Conservation (phyloP, 371 early-diverging fungal genomes). For the Lichtheimia corymbifera region DNA sequence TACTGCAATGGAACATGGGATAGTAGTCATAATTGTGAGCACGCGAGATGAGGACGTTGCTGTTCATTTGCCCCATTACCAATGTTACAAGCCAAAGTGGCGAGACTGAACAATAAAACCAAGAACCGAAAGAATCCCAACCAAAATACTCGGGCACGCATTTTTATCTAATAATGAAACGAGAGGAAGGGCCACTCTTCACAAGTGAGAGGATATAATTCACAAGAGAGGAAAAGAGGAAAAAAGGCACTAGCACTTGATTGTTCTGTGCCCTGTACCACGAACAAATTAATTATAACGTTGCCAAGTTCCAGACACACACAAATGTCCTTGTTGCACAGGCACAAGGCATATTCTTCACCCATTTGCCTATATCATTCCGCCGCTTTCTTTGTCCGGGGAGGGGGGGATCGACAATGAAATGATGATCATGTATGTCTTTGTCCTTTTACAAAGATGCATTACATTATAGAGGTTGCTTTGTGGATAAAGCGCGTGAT, state of each 20-base stretch:
- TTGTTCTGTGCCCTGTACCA: too few relatives aligned
- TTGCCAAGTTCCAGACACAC: too few relatives aligned
- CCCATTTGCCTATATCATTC: too few relatives aligned
- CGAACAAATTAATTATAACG: too few relatives aligned
- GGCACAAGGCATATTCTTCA: too few relatives aligned
- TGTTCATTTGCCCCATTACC: constrained; percentile 7
- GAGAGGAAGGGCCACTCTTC: neutral
- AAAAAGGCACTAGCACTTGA: neutral
- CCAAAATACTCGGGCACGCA: constrained; percentile 22
- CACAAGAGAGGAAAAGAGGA: neutral
- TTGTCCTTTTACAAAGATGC: too few relatives aligned
- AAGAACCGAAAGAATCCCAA: constrained; percentile 18
- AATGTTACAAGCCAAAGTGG: constrained; percentile 24
- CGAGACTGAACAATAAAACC: constrained; percentile 16
- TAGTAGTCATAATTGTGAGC: neutral
- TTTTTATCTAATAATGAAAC: constrained; percentile 4
- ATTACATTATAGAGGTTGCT: too few relatives aligned
- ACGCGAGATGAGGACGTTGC: neutral
- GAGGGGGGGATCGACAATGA: too few relatives aligned
- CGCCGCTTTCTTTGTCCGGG: too few relatives aligned
- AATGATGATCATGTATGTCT: too few relatives aligned
- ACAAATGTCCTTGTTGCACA: too few relatives aligned
- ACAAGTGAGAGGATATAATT: neutral
- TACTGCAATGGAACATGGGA: constrained; percentile 11
- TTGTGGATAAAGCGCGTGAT: too few relatives aligned